Percentiles rank a stretch among this genome's conserved stretches.
Conservation (phyloP, 116 monocot genomes). For the Zostera marina region DNA sequence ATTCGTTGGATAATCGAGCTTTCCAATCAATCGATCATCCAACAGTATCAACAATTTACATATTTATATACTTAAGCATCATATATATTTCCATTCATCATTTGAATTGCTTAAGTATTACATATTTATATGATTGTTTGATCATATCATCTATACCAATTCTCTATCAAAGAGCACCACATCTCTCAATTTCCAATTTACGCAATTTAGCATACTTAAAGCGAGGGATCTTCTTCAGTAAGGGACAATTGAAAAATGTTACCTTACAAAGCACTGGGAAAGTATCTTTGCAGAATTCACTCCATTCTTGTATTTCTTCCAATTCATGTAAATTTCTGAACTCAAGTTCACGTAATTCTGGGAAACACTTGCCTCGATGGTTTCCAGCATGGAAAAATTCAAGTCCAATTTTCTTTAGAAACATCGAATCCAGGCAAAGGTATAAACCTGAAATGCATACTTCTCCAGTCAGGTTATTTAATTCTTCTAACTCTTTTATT, state of each 20-base stretch:
- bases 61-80: too few species aligned
- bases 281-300: not conserved
- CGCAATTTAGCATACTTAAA: not conserved
- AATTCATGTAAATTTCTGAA: not conserved
- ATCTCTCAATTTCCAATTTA: not conserved
- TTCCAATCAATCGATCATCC: too few species aligned
- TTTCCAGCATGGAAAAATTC: not conserved
- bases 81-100: too few species aligned
- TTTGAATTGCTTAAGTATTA: too few species aligned
- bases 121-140: too few species aligned
- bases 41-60: too few species aligned
- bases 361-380: not conserved
- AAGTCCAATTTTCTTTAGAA: not conserved
- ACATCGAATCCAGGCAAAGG: not conserved
- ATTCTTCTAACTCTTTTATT: slow-evolving; percentile 13
- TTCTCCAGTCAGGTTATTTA: slow-evolving; percentile 18
- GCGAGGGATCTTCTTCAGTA: not conserved
- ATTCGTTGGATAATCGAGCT: too few species aligned
- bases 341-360: not conserved
- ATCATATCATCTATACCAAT: too few species aligned
- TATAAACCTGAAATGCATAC: slow-evolving; percentile 20
- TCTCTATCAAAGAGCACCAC: not conserved
- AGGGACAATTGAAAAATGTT: not conserved
- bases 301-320: not conserved
- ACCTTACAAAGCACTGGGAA: not conserved